Conservation (phyloP, 805 yeast genomes). For the Sungouiozyma intestinalis region DNA sequence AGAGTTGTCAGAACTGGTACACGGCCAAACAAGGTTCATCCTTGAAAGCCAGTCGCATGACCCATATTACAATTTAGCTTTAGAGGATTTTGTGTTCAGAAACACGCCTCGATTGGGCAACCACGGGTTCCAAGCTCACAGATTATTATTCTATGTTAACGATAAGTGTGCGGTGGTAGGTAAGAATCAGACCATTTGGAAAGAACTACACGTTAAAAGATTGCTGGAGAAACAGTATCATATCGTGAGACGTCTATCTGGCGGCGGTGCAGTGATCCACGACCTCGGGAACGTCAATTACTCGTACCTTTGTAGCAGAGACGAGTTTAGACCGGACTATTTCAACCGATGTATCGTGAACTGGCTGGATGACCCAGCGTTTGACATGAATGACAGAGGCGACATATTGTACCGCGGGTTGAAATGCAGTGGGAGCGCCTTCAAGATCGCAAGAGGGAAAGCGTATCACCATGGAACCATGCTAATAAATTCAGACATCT, state of each 20-base stretch:
- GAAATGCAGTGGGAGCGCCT: slow-evolving; percentile 91
- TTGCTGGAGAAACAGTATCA: slow-evolving; percentile 46
- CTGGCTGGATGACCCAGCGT: slow-evolving; percentile 12
- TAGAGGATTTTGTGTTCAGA: slow-evolving; percentile 70
- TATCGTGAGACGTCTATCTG: slow-evolving; percentile 67
- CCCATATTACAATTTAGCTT: slow-evolving; percentile 69
- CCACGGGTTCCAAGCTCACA: slow-evolving; percentile 27
- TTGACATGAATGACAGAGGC: slow-evolving; percentile 62
- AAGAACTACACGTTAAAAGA: slow-evolving; percentile 59
- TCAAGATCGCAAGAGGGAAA: slow-evolving; percentile 67
- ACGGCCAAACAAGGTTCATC: slow-evolving; percentile 44
- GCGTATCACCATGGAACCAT: slow-evolving; percentile 96
- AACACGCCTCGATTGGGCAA: slow-evolving; percentile 38
- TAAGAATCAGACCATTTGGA: slow-evolving; percentile 92
- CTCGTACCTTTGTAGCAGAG: slow-evolving; percentile 63
- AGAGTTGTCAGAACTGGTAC: slow-evolving; percentile 18
- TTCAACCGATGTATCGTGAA: slow-evolving; percentile 41
- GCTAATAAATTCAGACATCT: slow-evolving; percentile 60
- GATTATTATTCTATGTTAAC: slow-evolving; percentile 67
- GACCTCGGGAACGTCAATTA: slow-evolving; percentile 84
- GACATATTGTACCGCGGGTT: slow-evolving; percentile 51
- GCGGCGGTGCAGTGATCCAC: slow-evolving; percentile 97
- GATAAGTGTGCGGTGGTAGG: slow-evolving; percentile 87
- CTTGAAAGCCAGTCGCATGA: slow-evolving; percentile 41
- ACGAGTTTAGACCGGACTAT: slow-evolving; percentile 48